Conservation (phyloP, 495 filamentous ascomycete genomes). For the Tuber microsphaerosporum region DNA sequence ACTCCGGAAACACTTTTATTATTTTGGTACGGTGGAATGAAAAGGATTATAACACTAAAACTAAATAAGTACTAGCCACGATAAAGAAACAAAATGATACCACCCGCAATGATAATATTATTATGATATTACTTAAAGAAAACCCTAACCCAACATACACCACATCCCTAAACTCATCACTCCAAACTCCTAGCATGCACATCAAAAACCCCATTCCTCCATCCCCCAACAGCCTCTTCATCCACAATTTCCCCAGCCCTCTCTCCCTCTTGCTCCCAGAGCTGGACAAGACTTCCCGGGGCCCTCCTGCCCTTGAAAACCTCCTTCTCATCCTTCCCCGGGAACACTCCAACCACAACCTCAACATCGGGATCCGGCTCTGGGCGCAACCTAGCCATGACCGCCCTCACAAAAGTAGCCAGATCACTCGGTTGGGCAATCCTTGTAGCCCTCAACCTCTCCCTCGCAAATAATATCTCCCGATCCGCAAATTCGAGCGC, state of each 20-base stretch:
- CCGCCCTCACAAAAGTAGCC: constrained; percentile 70
- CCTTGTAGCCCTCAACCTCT: constrained; percentile 74
- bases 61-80: neutral
- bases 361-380: constrained; percentile 67
- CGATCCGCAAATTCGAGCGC: constrained; percentile 67
- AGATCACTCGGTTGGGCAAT: constrained; percentile 76
- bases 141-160: neutral
- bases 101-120: too few relatives aligned
- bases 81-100: neutral
- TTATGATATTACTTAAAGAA: neutral
- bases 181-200: constrained; percentile 41
- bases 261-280: constrained; percentile 74
- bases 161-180: constrained; percentile 6
- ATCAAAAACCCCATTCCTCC: constrained; percentile 84
- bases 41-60: neutral
- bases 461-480: constrained; percentile 77
- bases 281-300: constrained; percentile 75
- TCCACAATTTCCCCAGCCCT: constrained; percentile 59
- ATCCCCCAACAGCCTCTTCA: constrained; percentile 59
- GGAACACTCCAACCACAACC: constrained; percentile 57
- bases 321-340: constrained; percentile 24
- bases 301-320: constrained; percentile 80
- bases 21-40: neutral
- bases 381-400: constrained; percentile 61
- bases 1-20: neutral